These are phyloP conservation scores for Austroboletus novae-zelandiae DNA, from an alignment of 1,284 basidiomycete species.

Conservation along the genomic window DNA sequence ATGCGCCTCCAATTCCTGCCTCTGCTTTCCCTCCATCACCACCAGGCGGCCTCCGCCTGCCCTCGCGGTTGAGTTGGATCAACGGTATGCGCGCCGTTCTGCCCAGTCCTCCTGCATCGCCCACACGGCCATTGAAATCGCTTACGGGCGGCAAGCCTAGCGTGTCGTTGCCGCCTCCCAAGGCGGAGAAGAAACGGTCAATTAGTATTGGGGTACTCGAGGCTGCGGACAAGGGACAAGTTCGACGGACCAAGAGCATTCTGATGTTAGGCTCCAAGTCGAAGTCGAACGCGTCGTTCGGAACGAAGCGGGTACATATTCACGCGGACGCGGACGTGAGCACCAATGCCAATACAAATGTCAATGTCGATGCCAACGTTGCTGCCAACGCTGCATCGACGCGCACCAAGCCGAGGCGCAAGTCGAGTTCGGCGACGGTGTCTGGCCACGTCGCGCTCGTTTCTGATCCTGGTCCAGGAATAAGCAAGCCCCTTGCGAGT, in stretches of 20 bases:
- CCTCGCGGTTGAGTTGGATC: slow-evolving; percentile 33
- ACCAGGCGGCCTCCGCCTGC: slow-evolving; percentile 29
- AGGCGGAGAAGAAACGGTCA: slow-evolving; percentile 8
- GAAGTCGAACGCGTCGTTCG: slow-evolving; percentile 26
- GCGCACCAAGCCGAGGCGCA: slow-evolving; percentile 24
- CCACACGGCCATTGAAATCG: slow-evolving; percentile 16
- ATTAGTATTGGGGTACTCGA: slow-evolving; percentile 32
- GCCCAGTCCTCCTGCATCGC: slow-evolving; percentile 32
- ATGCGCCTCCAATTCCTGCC: slow-evolving; percentile 5
- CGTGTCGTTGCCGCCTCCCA: slow-evolving; percentile 10
- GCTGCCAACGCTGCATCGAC: background rate
- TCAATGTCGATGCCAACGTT: background rate
- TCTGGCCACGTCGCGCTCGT: background rate
- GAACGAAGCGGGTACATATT: slow-evolving; percentile 32
- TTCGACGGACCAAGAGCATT: slow-evolving; percentile 33
- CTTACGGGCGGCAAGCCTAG: slow-evolving; percentile 5
- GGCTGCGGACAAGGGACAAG: slow-evolving; percentile 25
- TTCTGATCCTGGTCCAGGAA: background rate
- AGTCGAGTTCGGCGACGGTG: slow-evolving; percentile 25
- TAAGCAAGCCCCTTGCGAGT: background rate
- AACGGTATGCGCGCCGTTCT: slow-evolving; percentile 27
- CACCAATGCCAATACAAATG: background rate
- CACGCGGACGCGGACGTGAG: slow-evolving; percentile 19
- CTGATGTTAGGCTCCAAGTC: slow-evolving; percentile 30
- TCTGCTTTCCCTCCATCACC: slow-evolving; percentile 25